Evolutionary conservation across 2,329 filamentous ascomycete genomes (phyloP), one percentile per base, ranked within the genome.

Genomic region (Hymenotorrendiella dingleyae): DNA sequence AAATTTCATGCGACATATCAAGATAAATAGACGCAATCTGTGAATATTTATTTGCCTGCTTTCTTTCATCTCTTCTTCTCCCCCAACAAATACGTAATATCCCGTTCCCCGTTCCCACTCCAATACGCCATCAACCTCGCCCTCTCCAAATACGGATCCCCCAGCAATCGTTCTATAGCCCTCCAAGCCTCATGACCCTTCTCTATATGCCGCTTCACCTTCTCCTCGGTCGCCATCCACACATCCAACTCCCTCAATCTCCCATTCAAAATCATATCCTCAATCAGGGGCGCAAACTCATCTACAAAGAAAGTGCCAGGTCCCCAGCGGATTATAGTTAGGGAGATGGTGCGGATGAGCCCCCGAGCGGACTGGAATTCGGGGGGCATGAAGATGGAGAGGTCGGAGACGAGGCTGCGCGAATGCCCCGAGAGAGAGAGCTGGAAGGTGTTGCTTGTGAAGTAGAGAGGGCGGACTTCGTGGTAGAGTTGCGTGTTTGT

Each of bases 251-350:
- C 22, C 32, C 56, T 50, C 14, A 62, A 37, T 9, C 36, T 46
- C 4, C 58, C 59, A 36, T 55, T 50, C 11, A 58, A 40, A 7
- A 61, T 53, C 41, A 50, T 56, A 19, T 54, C 52, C 23, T 55
- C 48, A 2, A 60, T 11, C 3, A 46, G 24, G 1, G 48, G 54
- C 5, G 52, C 26, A 11, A 59, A 30, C 1, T 3, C 35, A 10
- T 40, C 28, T 6, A 36, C 26, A 34, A 55, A 55, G 43, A 54
- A 57, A 17, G 52, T 37, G 22, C 54, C 52, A 2, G 30, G 46
- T 4, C 57, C 55, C 53, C 52, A 62, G 4, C 55, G 24, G 6
- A 35, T 6, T 6, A 58, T 35, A 3, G 34, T 28, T 7, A 61
- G 23, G 0, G 35, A 23, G 3, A 60, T 16, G 6, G 28, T 40